Evolutionary conservation across 2,329 filamentous ascomycete genomes (phyloP), one percentile per base, ranked within the genome.

Genomic region (Fusarium redolens): DNA sequence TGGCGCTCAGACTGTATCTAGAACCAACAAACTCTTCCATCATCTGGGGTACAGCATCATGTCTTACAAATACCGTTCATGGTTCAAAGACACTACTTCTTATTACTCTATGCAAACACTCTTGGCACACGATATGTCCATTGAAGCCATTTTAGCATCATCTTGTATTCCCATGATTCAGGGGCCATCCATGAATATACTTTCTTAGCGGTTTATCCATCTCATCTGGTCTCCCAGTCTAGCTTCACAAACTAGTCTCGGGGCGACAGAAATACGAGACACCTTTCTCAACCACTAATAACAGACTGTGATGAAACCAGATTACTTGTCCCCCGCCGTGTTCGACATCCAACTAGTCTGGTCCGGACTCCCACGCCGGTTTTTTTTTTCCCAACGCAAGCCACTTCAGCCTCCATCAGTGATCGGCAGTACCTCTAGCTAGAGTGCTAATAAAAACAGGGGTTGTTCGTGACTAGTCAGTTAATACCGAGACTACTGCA

Each of bases 371-470:
- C 7, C 38, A 51, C 56, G 31, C 56, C 45, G 56, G 22, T 22
- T 22, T 22, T 44, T 52, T 37, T 14, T 31, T 7, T n/a, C 14
- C 14, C 17, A 64, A 10, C 56, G 12, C 25, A 54, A 57, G 64
- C 57, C 50, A 51, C n/a, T 35, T 17, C 7, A 30, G 28, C 20
- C 41, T 47, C 57, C 25, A 38, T 33, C n/a, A 17, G 22, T 25
- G 66, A 69, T 69, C 65, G 58, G 31, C 58, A 58, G 50, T 55
- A 40, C 61, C 31, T n/a, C 28, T 12, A 30, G 3, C 13, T 13
- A 31, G 22, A n/a, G 20, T 4, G 12, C 44, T 18, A 35, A 25
- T 18, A 35, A 25, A 47, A 43, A 33, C 66, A 64, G 58, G 66
- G 64, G 65, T 35, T 38, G 22, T 20, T 37, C 0, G 17, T 48